Conservation (phyloP, 2,329 filamentous ascomycete genomes). For the Coniochaeta prunicola region DNA sequence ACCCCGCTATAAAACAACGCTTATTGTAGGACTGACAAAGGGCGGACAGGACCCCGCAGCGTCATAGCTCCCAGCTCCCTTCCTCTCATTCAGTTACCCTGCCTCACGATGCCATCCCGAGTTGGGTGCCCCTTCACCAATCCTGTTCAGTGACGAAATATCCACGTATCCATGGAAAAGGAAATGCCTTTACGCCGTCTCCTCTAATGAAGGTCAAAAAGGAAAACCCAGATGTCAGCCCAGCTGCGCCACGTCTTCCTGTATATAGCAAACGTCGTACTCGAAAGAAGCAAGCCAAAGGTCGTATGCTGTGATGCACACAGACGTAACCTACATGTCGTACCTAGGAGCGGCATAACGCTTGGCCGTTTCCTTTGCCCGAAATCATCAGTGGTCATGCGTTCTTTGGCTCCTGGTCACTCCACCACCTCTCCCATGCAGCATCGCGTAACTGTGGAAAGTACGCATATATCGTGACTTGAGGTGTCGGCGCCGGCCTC, state of each 20-base stretch:
- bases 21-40: neutral
- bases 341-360: no score
- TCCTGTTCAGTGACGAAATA: neutral
- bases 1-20: neutral
- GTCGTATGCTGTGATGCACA: neutral
- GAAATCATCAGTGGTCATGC: no score
- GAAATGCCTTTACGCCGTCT: neutral
- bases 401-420: conserved; percentile 9
- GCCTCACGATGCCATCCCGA: neutral
- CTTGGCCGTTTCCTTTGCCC: no score
- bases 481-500: neutral
- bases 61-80: neutral
- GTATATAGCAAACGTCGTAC: neutral
- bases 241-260: neutral
- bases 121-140: neutral
- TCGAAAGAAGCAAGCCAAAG: neutral
- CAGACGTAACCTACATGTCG: no score
- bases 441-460: conserved; percentile 4
- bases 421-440: conserved; percentile 18
- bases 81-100: neutral
- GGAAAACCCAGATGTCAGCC: neutral
- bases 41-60: neutral
- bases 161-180: neutral
- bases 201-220: neutral
- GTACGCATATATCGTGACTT: neutral